A percentile compares a stretch with the other conserved stretches of the same genome.
phyloP scores from a whole-genome alignment of 257 asterid genomes.

The Capsicum chinense region DNA sequence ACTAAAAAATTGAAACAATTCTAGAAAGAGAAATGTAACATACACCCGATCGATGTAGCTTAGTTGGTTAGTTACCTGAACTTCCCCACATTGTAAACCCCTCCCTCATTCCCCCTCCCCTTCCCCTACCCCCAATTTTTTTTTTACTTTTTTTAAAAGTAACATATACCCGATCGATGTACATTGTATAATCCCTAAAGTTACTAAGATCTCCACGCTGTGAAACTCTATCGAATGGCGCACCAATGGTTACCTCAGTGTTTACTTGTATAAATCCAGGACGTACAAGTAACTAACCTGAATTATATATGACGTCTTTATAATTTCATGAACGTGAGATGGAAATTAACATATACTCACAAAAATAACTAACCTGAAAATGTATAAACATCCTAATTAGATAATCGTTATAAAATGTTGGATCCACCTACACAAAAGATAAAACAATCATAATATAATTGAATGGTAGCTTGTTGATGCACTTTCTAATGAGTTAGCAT shows the following conservation, averaged over 20 bases:
- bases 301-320: background rate
- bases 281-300: background rate
- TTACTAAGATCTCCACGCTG: background rate
- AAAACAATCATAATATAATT: background rate
- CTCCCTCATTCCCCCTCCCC: too few relatives aligned
- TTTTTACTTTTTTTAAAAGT: background rate
- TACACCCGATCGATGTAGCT: too few relatives aligned
- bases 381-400: background rate
- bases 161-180: background rate
- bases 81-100: too few relatives aligned
- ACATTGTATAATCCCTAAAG: background rate
- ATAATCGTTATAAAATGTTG: conserved; percentile 2
- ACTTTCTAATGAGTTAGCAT: background rate
- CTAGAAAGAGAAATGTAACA: background rate
- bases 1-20: too few relatives aligned
- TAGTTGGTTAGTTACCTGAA: too few relatives aligned
- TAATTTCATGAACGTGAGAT: background rate
- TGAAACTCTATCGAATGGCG: background rate
- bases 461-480: background rate
- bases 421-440: background rate
- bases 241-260: background rate
- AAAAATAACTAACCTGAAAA: conserved; percentile 3
- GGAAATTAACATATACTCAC: background rate
- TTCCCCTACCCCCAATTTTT: too few relatives aligned
- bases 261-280: conserved; percentile 1